Conservation (phyloP, 2,329 filamentous ascomycete species). For the Thielaviopsis musarum region DNA sequence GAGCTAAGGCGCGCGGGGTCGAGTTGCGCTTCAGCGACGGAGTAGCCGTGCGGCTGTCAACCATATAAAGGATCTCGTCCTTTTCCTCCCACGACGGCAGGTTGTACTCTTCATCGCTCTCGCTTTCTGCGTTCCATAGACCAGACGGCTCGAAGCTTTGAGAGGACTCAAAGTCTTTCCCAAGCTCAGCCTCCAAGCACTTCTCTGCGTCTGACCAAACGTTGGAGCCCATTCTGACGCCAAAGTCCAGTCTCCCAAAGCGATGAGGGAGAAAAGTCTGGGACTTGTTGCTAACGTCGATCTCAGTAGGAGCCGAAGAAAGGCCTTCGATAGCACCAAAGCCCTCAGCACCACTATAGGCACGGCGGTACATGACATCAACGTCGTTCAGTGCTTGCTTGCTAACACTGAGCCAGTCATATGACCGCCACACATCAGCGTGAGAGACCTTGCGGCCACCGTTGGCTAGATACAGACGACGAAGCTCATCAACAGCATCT, state of each 20-base stretch:
- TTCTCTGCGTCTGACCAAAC: not conserved
- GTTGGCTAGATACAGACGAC: constrained; percentile 38
- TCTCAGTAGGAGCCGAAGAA: constrained; percentile 1
- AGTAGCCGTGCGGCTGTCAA: not conserved
- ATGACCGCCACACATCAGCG: constrained; percentile 35
- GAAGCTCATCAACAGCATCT: constrained; percentile 45
- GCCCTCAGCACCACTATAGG: constrained; percentile 34
- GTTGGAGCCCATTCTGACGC: not conserved
- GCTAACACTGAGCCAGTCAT: constrained; percentile 38
- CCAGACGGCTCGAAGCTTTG: not conserved
- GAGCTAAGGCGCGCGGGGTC: constrained; percentile 2
- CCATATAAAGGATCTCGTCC: constrained; percentile 11
- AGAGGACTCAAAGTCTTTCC: not conserved
- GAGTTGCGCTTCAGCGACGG: constrained; percentile 9
- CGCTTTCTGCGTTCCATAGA: constrained; percentile 1
- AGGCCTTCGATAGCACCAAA: constrained; percentile 29
- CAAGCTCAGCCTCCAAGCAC: not conserved
- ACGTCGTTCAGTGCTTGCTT: constrained; percentile 35
- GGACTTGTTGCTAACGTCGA: not conserved
- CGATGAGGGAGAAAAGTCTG: not conserved
- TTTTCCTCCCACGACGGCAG: constrained; percentile 13
- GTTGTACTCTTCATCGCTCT: constrained; percentile 7
- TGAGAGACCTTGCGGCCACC: constrained; percentile 32
- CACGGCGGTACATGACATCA: constrained; percentile 36
- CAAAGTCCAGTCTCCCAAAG: not conserved